Conservation (phyloP, 2,329 filamentous ascomycete genomes). For the Xylaria polymorpha region DNA sequence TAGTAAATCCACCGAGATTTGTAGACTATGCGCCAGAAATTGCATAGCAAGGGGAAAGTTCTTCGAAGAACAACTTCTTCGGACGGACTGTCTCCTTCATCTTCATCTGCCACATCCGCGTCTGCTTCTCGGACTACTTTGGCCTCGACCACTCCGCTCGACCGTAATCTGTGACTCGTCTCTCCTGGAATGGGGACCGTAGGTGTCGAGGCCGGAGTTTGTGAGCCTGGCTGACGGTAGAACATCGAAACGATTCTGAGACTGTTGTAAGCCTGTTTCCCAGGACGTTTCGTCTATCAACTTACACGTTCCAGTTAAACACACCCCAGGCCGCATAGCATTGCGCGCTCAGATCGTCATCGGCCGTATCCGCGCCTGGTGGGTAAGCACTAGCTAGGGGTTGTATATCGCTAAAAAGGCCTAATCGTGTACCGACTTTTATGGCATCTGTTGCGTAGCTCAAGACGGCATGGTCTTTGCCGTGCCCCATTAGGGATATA, state of each 20-base stretch:
- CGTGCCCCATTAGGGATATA: constrained; percentile 51
- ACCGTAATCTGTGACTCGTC: not conserved
- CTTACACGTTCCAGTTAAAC: constrained; percentile 56
- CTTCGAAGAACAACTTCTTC: constrained; percentile 32
- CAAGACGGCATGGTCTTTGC: constrained; percentile 52
- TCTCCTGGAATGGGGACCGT: constrained; percentile 42
- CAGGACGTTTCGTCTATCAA: not conserved
- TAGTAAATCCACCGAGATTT: constrained; percentile 49
- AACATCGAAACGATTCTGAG: constrained; percentile 49
- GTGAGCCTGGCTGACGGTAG: constrained; percentile 50
- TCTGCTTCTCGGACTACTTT: not conserved
- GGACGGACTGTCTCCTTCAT: not conserved
- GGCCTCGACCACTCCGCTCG: not conserved
- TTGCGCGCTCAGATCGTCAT: constrained; percentile 23
- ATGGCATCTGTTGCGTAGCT: constrained; percentile 47
- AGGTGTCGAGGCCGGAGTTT: constrained; percentile 42
- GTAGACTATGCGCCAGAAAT: constrained; percentile 55
- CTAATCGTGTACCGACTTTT: constrained; percentile 49
- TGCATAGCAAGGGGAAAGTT: constrained; percentile 50
- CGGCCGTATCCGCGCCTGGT: not conserved
- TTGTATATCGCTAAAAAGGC: constrained; percentile 46
- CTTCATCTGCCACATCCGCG: not conserved
- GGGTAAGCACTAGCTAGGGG: not conserved
- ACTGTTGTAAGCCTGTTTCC: constrained; percentile 4
- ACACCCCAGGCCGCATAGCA: constrained; percentile 50